A percentile compares a stretch with the other conserved stretches of the same genome.
Evolutionary conservation across 139 green algal genomes (phyloP).

Genomic region (Auxenochlorella pyrenoidosa): DNA sequence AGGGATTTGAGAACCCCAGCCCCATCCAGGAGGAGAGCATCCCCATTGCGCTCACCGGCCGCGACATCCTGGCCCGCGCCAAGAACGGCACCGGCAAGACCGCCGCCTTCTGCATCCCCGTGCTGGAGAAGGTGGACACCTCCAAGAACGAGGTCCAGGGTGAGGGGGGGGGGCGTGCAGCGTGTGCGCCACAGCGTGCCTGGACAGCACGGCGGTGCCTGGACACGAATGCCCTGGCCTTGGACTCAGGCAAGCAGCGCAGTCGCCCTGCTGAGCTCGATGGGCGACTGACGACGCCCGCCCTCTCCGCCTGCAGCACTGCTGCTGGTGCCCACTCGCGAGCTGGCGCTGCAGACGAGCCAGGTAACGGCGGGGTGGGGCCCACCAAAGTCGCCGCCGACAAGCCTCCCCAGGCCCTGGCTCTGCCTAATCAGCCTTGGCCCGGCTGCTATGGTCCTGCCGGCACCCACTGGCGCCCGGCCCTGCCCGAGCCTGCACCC

Average conservation of each 20-base stretch:
- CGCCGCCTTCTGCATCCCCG: conserved; percentile 97
- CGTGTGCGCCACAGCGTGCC: background rate
- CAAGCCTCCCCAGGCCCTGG: too few relatives aligned
- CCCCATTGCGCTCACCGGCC: conserved; percentile 95
- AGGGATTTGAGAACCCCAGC: conserved; percentile 96
- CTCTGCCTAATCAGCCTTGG: too few relatives aligned
- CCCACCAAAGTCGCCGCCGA: too few relatives aligned
- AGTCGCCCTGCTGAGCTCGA: background rate
- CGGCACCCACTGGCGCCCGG: too few relatives aligned
- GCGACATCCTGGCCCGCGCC: conserved; percentile 98
- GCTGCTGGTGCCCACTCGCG: conserved; percentile 96
- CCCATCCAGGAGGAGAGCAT: conserved; percentile 98
- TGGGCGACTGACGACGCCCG: too few relatives aligned
- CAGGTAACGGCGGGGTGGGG: conserved; percentile 74
- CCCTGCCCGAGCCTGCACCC: too few relatives aligned
- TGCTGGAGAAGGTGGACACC: conserved; percentile 95
- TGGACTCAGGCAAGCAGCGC: too few relatives aligned
- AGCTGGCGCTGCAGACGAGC: conserved; percentile 97
- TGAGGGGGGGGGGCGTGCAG: conserved; percentile 24
- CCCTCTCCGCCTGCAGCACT: conserved; percentile 74
- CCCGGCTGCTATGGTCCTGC: too few relatives aligned
- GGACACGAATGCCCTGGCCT: too few relatives aligned
- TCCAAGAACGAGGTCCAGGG: conserved; percentile 93
- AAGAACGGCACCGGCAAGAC: conserved; percentile 99
- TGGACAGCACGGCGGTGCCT: too few relatives aligned